Evolutionary conservation across 2,329 filamentous ascomycete genomes (phyloP).

Genomic region (Aspergillus proliferans): DNA sequence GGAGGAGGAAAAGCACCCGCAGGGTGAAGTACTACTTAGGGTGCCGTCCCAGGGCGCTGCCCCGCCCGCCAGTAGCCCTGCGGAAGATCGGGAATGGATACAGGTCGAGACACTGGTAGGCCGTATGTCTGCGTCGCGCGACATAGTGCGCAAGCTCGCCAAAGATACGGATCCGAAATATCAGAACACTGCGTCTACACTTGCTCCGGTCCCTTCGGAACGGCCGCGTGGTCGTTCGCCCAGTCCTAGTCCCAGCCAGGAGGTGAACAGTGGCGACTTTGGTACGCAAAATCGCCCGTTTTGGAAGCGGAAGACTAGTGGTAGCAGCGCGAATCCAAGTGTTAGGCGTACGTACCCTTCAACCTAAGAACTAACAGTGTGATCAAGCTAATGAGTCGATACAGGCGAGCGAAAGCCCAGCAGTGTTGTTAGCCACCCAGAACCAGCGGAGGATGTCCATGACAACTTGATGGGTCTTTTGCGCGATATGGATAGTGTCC

Average conservation of each 20-base stretch:
- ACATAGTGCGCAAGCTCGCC: constrained; percentile 78
- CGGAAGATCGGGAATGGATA: constrained; percentile 79
- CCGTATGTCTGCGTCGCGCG: constrained; percentile 77
- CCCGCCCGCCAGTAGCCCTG: constrained; percentile 23
- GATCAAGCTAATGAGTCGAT: constrained; percentile 34
- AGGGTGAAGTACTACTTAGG: constrained; percentile 21
- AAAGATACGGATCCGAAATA: constrained; percentile 72
- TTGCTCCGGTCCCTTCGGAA: constrained; percentile 8
- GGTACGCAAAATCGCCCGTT: constrained; percentile 64
- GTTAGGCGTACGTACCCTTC: constrained; percentile 42
- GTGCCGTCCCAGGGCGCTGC: constrained; percentile 23
- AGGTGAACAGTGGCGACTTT: constrained; percentile 27
- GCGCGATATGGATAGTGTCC: constrained; percentile 74
- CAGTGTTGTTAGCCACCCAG: constrained; percentile 27
- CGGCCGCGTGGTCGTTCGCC: constrained; percentile 27
- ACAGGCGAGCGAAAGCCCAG: constrained; percentile 29
- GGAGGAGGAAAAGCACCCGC: constrained; percentile 24
- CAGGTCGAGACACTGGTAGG: constrained; percentile 80
- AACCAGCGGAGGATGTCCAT: constrained; percentile 63
- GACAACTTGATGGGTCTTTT: constrained; percentile 80
- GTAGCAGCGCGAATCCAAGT: constrained; percentile 30
- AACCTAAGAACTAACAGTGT: constrained; percentile 45
- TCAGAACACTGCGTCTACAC: constrained; percentile 12
- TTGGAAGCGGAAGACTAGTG: constrained; percentile 83
- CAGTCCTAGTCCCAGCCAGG: constrained; percentile 32